Evolutionary conservation across 2,329 filamentous ascomycete genomes (phyloP).

Genomic region (Penicillium sp.): DNA sequence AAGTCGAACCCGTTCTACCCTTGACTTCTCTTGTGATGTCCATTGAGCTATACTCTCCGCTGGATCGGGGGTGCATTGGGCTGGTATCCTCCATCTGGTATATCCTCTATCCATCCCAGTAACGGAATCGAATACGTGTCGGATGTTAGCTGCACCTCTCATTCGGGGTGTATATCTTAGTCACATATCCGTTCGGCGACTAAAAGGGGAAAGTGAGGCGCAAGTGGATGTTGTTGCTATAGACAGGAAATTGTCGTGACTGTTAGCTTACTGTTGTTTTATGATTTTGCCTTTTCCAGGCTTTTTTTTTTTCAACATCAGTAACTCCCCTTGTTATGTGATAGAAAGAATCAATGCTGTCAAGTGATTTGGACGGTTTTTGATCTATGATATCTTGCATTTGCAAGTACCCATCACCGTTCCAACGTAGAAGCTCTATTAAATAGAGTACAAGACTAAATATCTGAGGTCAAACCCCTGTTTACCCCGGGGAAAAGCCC

Average conservation of each 20-base stretch:
- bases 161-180: background rate
- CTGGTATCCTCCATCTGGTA: background rate
- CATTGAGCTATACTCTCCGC: slow-evolving; percentile 2
- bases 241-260: slow-evolving; percentile 17
- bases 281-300: slow-evolving; percentile 1
- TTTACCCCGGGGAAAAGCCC: background rate
- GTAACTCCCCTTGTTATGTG: slow-evolving; percentile 18
- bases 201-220: slow-evolving; percentile 8
- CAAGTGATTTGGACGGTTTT: background rate
- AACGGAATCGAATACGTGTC: slow-evolving; percentile 14
- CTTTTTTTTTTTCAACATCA: background rate
- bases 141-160: slow-evolving; percentile 16
- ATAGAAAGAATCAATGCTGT: slow-evolving; percentile 18
- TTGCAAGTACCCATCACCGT: background rate
- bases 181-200: background rate
- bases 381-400: background rate
- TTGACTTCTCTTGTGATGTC: background rate
- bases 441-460: background rate
- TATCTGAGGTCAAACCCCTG: background rate
- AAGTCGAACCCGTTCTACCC: background rate
- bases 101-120: slow-evolving; percentile 8
- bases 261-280: slow-evolving; percentile 19
- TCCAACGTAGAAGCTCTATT: background rate
- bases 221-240: slow-evolving; percentile 21
- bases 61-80: slow-evolving; percentile 1